Base-by-base conservation (phyloP, 768 basidiomycete species). In the Paxillus involutus region DNA sequence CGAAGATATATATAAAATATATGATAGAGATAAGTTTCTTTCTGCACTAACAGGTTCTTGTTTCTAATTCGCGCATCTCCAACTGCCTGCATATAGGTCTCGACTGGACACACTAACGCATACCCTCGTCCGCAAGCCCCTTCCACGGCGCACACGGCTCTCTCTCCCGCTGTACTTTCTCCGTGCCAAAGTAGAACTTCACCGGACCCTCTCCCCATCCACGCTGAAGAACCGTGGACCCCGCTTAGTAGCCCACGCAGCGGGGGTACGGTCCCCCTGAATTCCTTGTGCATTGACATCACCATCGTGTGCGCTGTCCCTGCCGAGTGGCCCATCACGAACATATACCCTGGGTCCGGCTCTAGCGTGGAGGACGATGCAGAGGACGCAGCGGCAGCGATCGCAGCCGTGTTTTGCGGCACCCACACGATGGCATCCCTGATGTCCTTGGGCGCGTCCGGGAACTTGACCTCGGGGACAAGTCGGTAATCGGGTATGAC, bases 401-500 rank as follows among this genome's bases (percentile, higher is more conserved):
- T 64, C 21, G 60, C 60, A 0, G 21, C 39, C 6, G 53, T 61
- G 14, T 72, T 84, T 65, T 35, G 72, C 40, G 51, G 79, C 29
- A 77, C 68, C 83, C 85, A 88, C 19, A 73, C 60, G 7, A 85
- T 61, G 11, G 86, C 84, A 56, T 86, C 83, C 12, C 79, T 79
- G 7, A 87, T 63, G 60, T 88, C 86, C 57, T 82, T 75, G 0
- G 76, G 77, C 1, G 78, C 74, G 0, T 71, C 73, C 0, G 87
- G 87, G 64, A 78, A 87, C n/a, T 65, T 72, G 52, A 77, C 77
- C 30, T 77, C 62, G 6, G 86, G 86, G 4, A 79, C 78, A 39
- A 89, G 77, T 0, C 84, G 81, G 59, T 89, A 88, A 69, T 89
- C 85, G 0, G 86, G 78, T 57, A 89, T 82, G 59, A 87, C 70